Percentiles rank a stretch among this genome's conserved stretches.
phyloP scores from a whole-genome alignment of 805 yeast genomes.

The Myxozyma neglecta region DNA sequence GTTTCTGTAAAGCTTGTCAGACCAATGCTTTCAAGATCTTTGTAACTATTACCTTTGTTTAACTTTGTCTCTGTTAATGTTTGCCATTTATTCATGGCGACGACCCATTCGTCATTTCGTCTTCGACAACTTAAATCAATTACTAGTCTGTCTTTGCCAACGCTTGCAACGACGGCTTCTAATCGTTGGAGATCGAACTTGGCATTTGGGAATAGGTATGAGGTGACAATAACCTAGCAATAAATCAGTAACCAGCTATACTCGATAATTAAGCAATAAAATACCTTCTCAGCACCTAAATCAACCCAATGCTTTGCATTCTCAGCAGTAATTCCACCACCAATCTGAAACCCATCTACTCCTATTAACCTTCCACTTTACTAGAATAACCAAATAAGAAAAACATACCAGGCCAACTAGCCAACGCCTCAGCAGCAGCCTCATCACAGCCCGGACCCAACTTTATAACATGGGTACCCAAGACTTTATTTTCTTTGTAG shows the following conservation, averaged over 20 bases:
- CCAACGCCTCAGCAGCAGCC: constrained; percentile 77
- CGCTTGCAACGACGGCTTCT: constrained; percentile 48
- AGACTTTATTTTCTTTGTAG: constrained; percentile 57
- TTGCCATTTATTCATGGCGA: constrained; percentile 99
- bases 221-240: constrained; percentile 73
- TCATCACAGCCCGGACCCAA: constrained; percentile 79
- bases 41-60: constrained; percentile 36
- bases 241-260: neutral
- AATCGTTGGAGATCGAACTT: constrained; percentile 55
- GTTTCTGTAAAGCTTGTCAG: constrained; percentile 42
- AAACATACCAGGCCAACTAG: constrained; percentile 61
- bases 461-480: constrained; percentile 91
- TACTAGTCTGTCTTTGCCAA: constrained; percentile 70
- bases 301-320: constrained; percentile 82
- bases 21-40: neutral
- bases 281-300: constrained; percentile 66
- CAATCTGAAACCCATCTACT: constrained; percentile 64
- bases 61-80: constrained; percentile 70
- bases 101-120: constrained; percentile 64
- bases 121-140: constrained; percentile 59
- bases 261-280: neutral
- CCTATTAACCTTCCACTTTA: neutral
- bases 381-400: neutral
- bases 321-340: constrained; percentile 81
- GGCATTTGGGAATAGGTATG: constrained; percentile 80